phyloP scores from a whole-genome alignment of 2,329 filamentous ascomycete genomes.

The Neofusicoccum sp. region DNA sequence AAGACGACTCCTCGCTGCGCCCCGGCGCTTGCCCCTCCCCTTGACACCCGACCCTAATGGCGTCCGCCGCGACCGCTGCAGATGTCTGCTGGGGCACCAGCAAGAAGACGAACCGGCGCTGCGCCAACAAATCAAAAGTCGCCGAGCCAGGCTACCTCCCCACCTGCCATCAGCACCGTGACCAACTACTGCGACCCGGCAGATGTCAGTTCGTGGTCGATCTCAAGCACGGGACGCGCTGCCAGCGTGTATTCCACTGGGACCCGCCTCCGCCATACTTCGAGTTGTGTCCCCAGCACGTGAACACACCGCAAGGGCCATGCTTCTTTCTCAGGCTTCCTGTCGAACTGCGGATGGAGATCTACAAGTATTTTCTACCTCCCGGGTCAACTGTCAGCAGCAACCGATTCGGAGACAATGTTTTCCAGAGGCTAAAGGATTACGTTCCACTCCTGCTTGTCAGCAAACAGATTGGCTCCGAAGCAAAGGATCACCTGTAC shows the following conservation, averaged over 20 bases:
- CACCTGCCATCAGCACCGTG: conserved; percentile 30
- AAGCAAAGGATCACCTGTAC: conserved; percentile 32
- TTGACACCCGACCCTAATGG: not conserved
- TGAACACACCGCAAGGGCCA: conserved; percentile 28
- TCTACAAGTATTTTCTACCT: conserved; percentile 33
- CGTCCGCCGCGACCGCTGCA: not conserved
- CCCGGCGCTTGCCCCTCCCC: not conserved
- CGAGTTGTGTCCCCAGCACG: conserved; percentile 30
- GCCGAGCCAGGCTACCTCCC: conserved; percentile 26
- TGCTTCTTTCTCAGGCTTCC: conserved; percentile 34
- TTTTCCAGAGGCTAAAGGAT: not conserved
- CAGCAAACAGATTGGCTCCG: conserved; percentile 28
- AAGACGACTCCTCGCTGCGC: not conserved
- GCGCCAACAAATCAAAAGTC: conserved; percentile 10
- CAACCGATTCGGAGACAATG: not conserved
- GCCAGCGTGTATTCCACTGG: conserved; percentile 29
- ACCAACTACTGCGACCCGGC: conserved; percentile 29
- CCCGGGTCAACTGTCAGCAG: conserved; percentile 22
- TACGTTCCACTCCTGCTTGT: conserved; percentile 25
- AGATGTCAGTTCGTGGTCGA: conserved; percentile 26
- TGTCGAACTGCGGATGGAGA: conserved; percentile 31
- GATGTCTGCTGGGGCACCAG: conserved; percentile 10
- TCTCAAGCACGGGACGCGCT: conserved; percentile 24
- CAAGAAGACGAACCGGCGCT: conserved; percentile 9
- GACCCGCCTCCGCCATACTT: conserved; percentile 27